Evolutionary conservation across 2,329 filamentous ascomycete species (phyloP), one percentile per base, ranked within the genome.

Genomic region (Botryosphaeria dothidea): DNA sequence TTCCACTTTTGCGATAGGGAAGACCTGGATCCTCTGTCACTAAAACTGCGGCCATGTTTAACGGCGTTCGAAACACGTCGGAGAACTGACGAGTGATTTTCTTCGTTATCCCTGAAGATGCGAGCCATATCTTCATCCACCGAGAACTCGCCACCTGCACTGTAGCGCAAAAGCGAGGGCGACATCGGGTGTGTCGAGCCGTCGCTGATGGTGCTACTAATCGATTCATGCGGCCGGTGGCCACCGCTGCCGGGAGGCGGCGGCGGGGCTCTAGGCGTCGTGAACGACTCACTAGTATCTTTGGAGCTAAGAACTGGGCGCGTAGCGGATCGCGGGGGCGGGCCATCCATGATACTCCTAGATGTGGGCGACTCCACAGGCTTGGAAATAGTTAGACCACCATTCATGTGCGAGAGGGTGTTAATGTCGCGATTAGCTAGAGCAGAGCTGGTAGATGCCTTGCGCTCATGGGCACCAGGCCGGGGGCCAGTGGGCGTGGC

Each of bases 91-190:
- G 92, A 65, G 62, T 62, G 68, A 65, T 65, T 66, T 57, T 69
- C 75, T 63, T 75, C 74, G 67, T 71, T 78, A 17, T 78, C 75
- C 45, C 88, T 90, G 66, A 97, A 83, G 65, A 97, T 94, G 65
- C 93, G 90, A 62, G 92, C 91, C 87, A 97, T 92, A 74, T 98
- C 95, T 77, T 97, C 93, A 69, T 98, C 94, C 89, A 97, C 88
- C 66, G 91, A 95, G 73, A 97, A 95, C 69, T 96, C 93, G 63
- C 89, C 92, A 61, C 92, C 92, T 48, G 86, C 85, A 77, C 90
- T 96, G 67, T 86, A 80, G 41, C 81, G 80, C 13, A 81, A 82
- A 56, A 79, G 66, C 17, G 66, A 66, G n/a, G 72, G 66, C 3
- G 70, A 69, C 27, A 71, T 68, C 8, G 63, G 67, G 63, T 72